phyloP scores from a whole-genome alignment of 139 green algal species.

The Chlamydomonas schloesseri region DNA sequence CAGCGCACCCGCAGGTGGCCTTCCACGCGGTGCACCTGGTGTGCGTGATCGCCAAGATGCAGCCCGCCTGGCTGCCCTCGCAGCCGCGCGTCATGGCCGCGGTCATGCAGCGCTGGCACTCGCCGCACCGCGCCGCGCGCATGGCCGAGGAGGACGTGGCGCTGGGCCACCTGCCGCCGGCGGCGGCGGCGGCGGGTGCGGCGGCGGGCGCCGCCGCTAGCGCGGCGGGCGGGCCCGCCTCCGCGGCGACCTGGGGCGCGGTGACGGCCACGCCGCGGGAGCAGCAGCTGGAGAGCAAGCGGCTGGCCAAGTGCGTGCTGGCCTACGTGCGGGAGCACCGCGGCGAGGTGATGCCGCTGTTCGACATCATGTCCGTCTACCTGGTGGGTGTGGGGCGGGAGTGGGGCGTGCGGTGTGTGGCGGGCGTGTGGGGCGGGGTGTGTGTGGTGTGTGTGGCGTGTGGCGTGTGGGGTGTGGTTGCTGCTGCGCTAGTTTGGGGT shows the following conservation, averaged over 20 bases:
- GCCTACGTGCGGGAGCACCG: constrained; percentile 75
- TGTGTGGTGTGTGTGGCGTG: too few species aligned
- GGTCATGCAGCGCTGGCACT: constrained; percentile 71
- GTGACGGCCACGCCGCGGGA: not conserved
- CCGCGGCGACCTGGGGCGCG: not conserved
- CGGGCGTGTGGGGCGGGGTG: too few species aligned
- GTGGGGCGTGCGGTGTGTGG: too few species aligned
- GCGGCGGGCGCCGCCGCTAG: constrained; percentile 7
- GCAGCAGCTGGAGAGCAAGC: constrained; percentile 85
- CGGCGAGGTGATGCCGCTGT: constrained; percentile 77
- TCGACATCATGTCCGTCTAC: constrained; percentile 88
- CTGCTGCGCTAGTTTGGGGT: too few species aligned
- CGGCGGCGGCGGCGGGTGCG: too few species aligned
- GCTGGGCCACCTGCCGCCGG: constrained; percentile 1
- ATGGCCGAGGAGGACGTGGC: constrained; percentile 55
- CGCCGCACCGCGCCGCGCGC: constrained; percentile 23
- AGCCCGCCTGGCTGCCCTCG: constrained; percentile 78
- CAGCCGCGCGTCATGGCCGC: constrained; percentile 60
- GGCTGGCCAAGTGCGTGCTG: constrained; percentile 88
- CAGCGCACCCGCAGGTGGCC: constrained; percentile 36
- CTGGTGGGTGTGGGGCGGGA: constrained; percentile 35
- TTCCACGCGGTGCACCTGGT: constrained; percentile 88
- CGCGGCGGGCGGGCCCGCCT: not conserved
- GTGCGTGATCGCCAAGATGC: constrained; percentile 78
- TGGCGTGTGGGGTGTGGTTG: too few species aligned